Evolutionary conservation across 768 basidiomycete genomes (phyloP).

Genomic region (Lyophyllum atratum): DNA sequence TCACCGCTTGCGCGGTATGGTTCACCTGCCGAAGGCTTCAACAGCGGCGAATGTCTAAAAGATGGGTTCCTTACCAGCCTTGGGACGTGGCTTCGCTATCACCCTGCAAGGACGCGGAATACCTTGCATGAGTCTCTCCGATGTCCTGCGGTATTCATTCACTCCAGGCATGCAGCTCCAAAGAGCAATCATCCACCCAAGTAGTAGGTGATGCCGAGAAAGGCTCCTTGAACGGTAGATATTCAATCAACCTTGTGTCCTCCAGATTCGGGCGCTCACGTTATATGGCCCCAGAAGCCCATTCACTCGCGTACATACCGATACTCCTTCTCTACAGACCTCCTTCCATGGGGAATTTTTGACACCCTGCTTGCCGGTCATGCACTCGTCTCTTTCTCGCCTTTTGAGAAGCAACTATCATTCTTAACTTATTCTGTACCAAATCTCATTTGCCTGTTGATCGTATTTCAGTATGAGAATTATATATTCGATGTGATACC

Average conservation of each 20-base stretch:
- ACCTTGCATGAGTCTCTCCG: not conserved
- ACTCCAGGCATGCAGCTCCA: not conserved
- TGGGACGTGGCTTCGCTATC: slow-evolving; percentile 8
- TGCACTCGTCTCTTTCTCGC: too few relatives aligned
- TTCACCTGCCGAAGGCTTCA: slow-evolving; percentile 7
- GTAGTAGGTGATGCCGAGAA: slow-evolving; percentile 1
- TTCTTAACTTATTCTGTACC: too few relatives aligned
- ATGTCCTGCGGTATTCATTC: not conserved
- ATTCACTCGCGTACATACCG: not conserved
- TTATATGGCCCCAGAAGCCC: not conserved
- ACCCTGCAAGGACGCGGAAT: slow-evolving; percentile 1
- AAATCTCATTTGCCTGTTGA: too few relatives aligned
- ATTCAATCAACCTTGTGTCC: not conserved
- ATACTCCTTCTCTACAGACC: not conserved
- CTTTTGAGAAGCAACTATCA: too few relatives aligned
- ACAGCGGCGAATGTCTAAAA: not conserved
- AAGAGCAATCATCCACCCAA: not conserved
- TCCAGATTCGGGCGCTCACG: not conserved
- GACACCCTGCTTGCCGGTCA: not conserved
- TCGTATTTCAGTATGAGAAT: too few relatives aligned
- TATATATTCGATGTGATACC: too few relatives aligned
- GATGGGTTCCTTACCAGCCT: slow-evolving; percentile 6
- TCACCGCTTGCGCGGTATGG: slow-evolving; percentile 8
- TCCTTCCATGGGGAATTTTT: not conserved
- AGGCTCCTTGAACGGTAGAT: not conserved